Base-by-base conservation (phyloP, 768 basidiomycete genomes). In the Leccinum incarnatum region DNA sequence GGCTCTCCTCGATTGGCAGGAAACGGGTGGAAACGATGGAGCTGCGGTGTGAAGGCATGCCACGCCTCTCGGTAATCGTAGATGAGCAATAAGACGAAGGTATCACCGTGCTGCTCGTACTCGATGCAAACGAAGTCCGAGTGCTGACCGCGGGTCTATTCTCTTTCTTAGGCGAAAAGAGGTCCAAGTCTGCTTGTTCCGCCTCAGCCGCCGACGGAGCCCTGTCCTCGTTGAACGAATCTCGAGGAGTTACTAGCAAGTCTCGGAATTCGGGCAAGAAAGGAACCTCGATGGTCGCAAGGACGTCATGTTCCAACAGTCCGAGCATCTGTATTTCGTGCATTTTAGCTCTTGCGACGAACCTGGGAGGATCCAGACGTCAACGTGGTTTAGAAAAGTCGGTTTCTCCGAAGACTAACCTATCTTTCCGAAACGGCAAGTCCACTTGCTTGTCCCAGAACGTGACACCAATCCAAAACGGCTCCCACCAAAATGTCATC, bases 291-390 rank as follows among this genome's bases (percentile, higher is more conserved):
- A 97, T 95, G 62, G 87, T 88, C 5, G 92, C 88, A 21, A 93
- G 84, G 30, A 97, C 88, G 65, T 96, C 94, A 64, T 95, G 91
- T 63, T 94, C 94, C 47, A 96, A 78, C 9, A 96, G 77, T 6
- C 95, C 95, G 1, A 97, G 82, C 91, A 93, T 95, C 68, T 97
- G 91, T 40, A 97, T 93, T 69, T 95, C 92, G 66, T 94, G 92
- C 93, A 97, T 96, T 75, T 93, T 92, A n/a, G 91, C 94, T 30
- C 96, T 85, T 5, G 93, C 89, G 25, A 98, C 79, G 69, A 98
- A 98, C 60, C 96, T 95, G 63, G 17, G 40, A 57, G 30, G 52
- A 64, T 50, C 7, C n/a, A 25, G 23, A 29, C 36, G 30, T 64
- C 12, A 58, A 50, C 11, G 32, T 21, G 37, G 17, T 30, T 19